Percentiles rank a stretch among this genome's conserved stretches.
Conservation (phyloP, 495 filamentous ascomycete species). For the Xylaria intraflava region DNA sequence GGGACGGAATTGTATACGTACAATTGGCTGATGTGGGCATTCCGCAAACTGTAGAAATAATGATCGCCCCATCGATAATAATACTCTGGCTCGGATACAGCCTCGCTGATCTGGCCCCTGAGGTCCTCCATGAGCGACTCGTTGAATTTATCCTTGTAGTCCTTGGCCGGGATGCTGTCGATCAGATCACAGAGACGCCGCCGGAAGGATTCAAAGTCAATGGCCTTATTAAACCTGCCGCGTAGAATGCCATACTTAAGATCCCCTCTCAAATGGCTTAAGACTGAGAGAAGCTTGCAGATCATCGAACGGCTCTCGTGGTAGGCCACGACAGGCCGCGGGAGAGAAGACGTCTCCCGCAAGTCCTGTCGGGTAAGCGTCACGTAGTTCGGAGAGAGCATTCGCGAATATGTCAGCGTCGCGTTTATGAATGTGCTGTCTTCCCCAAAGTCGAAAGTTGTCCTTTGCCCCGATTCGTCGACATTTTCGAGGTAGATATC, state of each 20-base stretch:
- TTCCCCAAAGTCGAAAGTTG: not conserved
- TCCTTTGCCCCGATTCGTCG: not conserved
- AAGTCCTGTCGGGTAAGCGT: slow-evolving; percentile 1
- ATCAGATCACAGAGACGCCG: slow-evolving; percentile 15
- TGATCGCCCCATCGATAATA: slow-evolving; percentile 38
- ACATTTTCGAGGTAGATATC: slow-evolving; percentile 33
- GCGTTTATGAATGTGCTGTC: slow-evolving; percentile 17
- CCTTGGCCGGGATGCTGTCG: slow-evolving; percentile 22
- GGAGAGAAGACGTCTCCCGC: slow-evolving; percentile 10
- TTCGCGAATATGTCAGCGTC: slow-evolving; percentile 27
- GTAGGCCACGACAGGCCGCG: slow-evolving; percentile 27
- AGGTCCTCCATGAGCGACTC: slow-evolving; percentile 34
- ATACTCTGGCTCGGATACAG: slow-evolving; percentile 20
- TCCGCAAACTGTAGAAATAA: slow-evolving; percentile 38
- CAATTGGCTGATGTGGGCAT: slow-evolving; percentile 37
- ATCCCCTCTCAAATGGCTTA: slow-evolving; percentile 21
- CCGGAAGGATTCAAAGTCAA: not conserved
- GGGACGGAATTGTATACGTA: slow-evolving; percentile 6
- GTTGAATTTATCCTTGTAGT: slow-evolving; percentile 20
- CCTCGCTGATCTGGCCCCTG: slow-evolving; percentile 33
- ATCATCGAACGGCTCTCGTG: slow-evolving; percentile 38
- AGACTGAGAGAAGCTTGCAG: slow-evolving; percentile 31
- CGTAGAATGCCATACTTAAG: slow-evolving; percentile 21
- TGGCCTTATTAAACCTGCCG: not conserved
- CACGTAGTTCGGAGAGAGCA: not conserved